A percentile compares a stretch with the other conserved stretches of the same genome.
phyloP scores from a whole-genome alignment of 2,329 filamentous ascomycete genomes.

The Aspergillus hortae region DNA sequence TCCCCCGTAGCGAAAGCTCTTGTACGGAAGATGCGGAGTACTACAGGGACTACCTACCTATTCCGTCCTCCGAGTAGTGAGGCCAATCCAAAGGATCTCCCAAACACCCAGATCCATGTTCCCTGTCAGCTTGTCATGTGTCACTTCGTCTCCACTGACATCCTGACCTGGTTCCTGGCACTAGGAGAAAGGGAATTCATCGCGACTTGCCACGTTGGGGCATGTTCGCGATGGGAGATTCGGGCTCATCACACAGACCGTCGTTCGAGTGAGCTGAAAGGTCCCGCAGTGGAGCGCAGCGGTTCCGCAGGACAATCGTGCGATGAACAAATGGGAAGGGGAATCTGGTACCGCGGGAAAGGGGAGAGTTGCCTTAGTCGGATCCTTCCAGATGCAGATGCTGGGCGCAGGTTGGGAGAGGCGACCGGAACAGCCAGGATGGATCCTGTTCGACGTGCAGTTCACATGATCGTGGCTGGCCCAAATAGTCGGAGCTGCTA shows the following conservation, averaged over 20 bases:
- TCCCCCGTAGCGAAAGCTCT: no score
- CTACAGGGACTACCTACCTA: no score
- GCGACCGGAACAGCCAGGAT: neutral
- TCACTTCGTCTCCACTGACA: neutral
- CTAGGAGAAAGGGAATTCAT: neutral
- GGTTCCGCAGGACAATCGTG: neutral
- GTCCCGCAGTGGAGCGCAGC: constrained; percentile 7
- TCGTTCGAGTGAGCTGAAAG: constrained; percentile 1
- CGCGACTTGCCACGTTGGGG: constrained; percentile 2
- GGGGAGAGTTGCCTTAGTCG: constrained; percentile 1
- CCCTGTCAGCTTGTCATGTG: neutral
- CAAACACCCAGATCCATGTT: neutral
- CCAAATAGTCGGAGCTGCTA: neutral
- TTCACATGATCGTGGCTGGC: constrained; percentile 13
- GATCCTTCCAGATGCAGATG: neutral
- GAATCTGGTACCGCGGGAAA: constrained; percentile 11
- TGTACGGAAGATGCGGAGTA: no score
- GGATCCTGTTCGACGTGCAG: constrained; percentile 15
- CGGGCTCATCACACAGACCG: constrained; percentile 1
- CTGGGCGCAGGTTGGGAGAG: neutral
- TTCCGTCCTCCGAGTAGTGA: no score
- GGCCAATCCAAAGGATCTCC: neutral
- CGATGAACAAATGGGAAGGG: constrained; percentile 11
- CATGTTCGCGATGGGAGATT: constrained; percentile 2
- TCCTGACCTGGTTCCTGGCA: neutral